Evolutionary conservation across 306 rosid genomes (phyloP), one percentile per base, ranked within the genome.

Genomic region (Trifolium repens): DNA sequence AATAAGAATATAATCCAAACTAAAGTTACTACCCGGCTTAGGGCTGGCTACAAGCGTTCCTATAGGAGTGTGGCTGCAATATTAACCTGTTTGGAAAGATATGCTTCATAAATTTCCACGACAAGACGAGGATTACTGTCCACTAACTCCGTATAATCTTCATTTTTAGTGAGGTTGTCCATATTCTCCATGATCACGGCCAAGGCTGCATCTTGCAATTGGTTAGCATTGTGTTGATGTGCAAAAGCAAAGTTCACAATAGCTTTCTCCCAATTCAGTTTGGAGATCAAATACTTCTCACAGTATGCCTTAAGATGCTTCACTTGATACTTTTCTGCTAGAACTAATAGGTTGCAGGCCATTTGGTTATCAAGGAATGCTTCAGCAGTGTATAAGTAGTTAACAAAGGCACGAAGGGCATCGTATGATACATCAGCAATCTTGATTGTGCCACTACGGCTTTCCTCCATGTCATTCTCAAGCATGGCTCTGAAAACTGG

Each of bases 401-500:
- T 86, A 60, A 94, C 93, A 79, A 94, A 91, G 16, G 89, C 84
- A 5, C 87, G 78, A 59, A 94, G 97, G 53, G 89, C 87, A n/a
- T 91, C 84, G 8, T 83, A 82, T 13, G 96, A 84, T 16, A 90
- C 96, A 19, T 90, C 97, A 4, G 88, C 22, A 24, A 94, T 89
- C 83, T 81, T 94, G 49, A 94, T 90, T 54, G 89, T 91, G 71
- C 96, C 91, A 9, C 93, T 94, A 69, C 85, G 89, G 67, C 91
- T 89, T 84, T 94, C 94, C 60, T 85, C 84, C 98, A 91, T 94
- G 57, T 94, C 91, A 63, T 85, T 91, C 79, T 91, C 96, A 0
- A 94, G 90, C 94, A 94, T 91, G 49, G 94, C 96, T 85, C 73
- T 84, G 80, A 94, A 91, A 44, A 94, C 97, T 4, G 88, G 96